Base-by-base conservation (phyloP, 208 protist genomes). In the Trypanosoma scelopori region DNA sequence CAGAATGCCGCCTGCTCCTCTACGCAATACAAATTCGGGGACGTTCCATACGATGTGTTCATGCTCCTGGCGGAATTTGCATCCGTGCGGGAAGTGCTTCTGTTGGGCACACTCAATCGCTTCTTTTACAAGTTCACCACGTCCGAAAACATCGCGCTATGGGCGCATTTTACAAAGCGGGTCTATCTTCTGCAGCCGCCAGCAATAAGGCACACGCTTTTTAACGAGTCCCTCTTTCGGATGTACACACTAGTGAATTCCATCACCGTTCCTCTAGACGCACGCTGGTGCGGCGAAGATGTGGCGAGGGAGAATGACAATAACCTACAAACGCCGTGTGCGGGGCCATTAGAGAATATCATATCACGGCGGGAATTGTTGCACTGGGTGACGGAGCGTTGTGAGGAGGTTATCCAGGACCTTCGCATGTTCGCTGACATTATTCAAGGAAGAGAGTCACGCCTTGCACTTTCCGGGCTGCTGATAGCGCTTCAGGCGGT, bases 351-450 rank as follows among this genome's bases (percentile, higher is more conserved):
- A 18, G 45, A 7, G 30, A 23, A 16, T 18, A 53, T 57, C n/a
- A 55, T 74, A 23, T 52, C 69, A 27, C 28, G 16, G 35, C 5
- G 28, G 16, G 45, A 57, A 16, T 43, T 74, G 1, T 23, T 27
- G 1, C 69, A 74, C 28, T 74, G 61, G 60, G 61, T 68, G 49
- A 58, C 30, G 20, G 69, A 74, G 7, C 53, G 55, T 20, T 74
- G 13, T 49, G 69, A 74, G 35, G 69, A 74, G 42, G 61, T 58
- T 48, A 37, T 74, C 58, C 30, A 55, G 20, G 69, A 74, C 42
- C 27, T 74, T 12, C 59, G 60, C 0, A 57, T 68, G 32, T 68
- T 74, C 46, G 39, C 58, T 20, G 69, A 68, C 46, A 63, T 74
- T 27, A 51, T 74, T 32, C 48, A 68, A 15, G 30, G 45, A 25